These are phyloP conservation scores for Pinus albicaulis DNA, from an alignment of 75 land plant species.

Conservation along the genomic window DNA sequence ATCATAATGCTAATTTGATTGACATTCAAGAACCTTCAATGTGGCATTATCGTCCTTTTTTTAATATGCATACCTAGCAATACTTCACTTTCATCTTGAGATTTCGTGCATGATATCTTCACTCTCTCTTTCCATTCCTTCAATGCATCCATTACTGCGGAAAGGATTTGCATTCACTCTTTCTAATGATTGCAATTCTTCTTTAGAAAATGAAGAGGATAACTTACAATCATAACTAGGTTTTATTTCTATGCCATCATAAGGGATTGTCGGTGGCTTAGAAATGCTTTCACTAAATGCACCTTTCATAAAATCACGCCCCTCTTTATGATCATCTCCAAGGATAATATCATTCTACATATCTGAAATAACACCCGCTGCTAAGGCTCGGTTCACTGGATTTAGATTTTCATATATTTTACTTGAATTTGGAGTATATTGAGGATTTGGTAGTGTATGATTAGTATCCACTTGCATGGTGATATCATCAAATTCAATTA, in stretches of 20 bases:
- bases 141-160: too few relatives aligned
- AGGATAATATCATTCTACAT: background rate
- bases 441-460: constrained; percentile 1
- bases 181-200: too few relatives aligned
- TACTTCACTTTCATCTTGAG: too few relatives aligned
- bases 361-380: background rate
- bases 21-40: too few relatives aligned
- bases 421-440: background rate
- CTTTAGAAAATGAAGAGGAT: too few relatives aligned
- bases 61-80: too few relatives aligned
- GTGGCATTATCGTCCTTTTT: too few relatives aligned
- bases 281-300: too few relatives aligned
- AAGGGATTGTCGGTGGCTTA: constrained; percentile 16
- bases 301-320: too few relatives aligned
- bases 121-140: constrained; percentile 90
- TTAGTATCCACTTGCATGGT: background rate
- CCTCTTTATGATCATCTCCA: background rate
- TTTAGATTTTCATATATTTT: background rate
- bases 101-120: constrained; percentile 37
- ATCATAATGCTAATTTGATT: too few relatives aligned
- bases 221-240: constrained; percentile 21
- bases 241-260: constrained; percentile 18
- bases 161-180: too few relatives aligned
- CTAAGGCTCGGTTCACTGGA: too few relatives aligned
- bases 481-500: constrained; percentile 10